Conservation (phyloP, 2,329 filamentous ascomycete species). For the Phoma sp. region DNA sequence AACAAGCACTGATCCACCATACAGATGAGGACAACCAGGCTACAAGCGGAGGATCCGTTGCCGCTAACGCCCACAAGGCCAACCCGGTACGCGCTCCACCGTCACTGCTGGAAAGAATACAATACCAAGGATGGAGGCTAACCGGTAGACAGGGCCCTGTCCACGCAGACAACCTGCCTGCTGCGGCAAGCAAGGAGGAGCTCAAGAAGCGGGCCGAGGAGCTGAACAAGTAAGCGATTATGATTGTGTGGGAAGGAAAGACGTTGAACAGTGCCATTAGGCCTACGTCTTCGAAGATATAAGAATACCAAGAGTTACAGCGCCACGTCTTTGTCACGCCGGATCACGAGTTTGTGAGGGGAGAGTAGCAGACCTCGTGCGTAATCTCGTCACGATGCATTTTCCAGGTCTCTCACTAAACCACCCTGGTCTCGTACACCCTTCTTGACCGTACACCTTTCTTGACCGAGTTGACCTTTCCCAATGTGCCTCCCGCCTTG, state of each 20-base stretch:
- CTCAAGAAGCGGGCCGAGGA: constrained; percentile 58
- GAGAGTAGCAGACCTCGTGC: neutral
- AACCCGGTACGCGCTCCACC: constrained; percentile 43
- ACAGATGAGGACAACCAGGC: constrained; percentile 37
- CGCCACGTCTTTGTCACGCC: neutral
- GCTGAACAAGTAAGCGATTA: constrained; percentile 53
- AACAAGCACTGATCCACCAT: neutral
- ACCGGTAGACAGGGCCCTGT: constrained; percentile 50
- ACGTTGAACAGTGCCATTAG: constrained; percentile 1
- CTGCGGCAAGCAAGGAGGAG: constrained; percentile 57
- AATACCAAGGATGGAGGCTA: constrained; percentile 7
- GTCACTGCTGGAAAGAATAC: constrained; percentile 4
- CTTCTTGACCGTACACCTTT: neutral
- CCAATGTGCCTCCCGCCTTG: too few relatives aligned
- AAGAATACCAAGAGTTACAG: neutral
- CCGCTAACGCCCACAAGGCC: constrained; percentile 50
- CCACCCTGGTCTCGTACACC: neutral
- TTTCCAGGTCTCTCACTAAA: neutral
- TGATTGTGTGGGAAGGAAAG: neutral
- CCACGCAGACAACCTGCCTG: constrained; percentile 52
- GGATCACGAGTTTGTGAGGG: neutral
- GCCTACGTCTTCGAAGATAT: constrained; percentile 5
- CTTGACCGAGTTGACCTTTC: neutral
- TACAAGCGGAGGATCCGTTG: constrained; percentile 44
- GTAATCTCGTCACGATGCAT: neutral